phyloP scores from a whole-genome alignment of 306 rosid genomes.

The Acmispon strigosus region DNA sequence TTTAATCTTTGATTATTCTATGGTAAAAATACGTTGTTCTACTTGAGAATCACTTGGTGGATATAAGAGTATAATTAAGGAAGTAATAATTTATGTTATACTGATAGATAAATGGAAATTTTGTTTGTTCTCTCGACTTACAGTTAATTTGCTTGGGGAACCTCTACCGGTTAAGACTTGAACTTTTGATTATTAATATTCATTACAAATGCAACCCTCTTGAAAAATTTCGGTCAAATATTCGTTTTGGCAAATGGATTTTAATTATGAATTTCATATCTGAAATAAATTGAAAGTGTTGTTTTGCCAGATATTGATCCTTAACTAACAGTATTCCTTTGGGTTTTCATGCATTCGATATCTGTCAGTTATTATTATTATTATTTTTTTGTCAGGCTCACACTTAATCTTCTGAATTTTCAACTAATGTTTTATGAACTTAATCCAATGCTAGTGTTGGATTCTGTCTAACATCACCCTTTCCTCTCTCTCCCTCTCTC shows the following conservation, averaged over 20 bases:
- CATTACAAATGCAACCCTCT: not conserved
- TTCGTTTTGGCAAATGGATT: not conserved
- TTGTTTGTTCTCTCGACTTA: too few relatives aligned
- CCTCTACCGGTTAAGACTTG: not conserved
- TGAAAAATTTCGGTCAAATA: not conserved
- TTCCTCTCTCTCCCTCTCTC: not conserved
- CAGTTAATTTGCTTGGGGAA: not conserved
- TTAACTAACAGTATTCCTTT: not conserved
- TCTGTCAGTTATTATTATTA: too few relatives aligned
- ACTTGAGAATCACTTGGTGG: too few relatives aligned
- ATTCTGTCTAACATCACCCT: not conserved
- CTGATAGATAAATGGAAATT: too few relatives aligned
- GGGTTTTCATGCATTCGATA: not conserved
- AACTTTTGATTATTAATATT: not conserved
- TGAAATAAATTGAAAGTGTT: not conserved
- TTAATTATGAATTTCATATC: not conserved
- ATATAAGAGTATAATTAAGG: too few relatives aligned
- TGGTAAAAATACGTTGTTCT: too few relatives aligned
- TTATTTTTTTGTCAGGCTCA: too few relatives aligned
- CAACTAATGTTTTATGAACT: not conserved
- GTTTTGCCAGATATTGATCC: not conserved
- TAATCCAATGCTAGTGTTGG: not conserved
- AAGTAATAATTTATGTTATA: too few relatives aligned
- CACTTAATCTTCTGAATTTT: not conserved
- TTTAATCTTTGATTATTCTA: too few relatives aligned